phyloP scores from a whole-genome alignment of 257 asterid genomes.

The Thymus mandschuricus region DNA sequence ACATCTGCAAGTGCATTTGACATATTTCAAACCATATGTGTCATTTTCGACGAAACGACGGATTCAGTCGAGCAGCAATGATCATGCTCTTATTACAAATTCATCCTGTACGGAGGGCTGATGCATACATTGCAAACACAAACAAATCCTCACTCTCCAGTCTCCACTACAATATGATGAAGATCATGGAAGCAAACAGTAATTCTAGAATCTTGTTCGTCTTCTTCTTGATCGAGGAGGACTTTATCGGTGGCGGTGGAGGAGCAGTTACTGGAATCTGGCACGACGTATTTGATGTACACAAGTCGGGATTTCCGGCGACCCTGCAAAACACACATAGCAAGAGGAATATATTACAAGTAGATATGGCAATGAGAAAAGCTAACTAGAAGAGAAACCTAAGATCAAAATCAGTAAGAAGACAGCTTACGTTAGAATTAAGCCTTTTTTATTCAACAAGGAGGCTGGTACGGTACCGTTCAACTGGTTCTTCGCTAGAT shows the following conservation, averaged over 20 bases:
- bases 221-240: neutral
- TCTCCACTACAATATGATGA: neutral
- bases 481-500: constrained; percentile 17
- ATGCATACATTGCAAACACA: neutral
- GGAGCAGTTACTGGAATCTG: neutral
- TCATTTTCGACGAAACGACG: too few relatives aligned
- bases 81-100: too few relatives aligned
- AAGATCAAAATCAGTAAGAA: neutral
- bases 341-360: neutral
- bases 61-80: too few relatives aligned
- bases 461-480: neutral
- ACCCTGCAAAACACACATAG: constrained; percentile 2
- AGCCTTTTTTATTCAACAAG: too few relatives aligned
- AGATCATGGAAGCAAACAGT: neutral
- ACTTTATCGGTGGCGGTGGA: neutral
- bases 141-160: neutral
- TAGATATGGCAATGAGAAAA: neutral
- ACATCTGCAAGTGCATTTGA: too few relatives aligned
- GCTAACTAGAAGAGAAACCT: too few relatives aligned
- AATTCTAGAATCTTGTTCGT: neutral
- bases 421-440: neutral
- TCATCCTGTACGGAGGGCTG: neutral
- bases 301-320: constrained; percentile 22
- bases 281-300: constrained; percentile 19
- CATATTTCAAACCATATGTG: too few relatives aligned